Percentiles rank a stretch among this genome's conserved stretches.
These are phyloP conservation scores for Stachybotrys echinatus DNA, from an alignment of 2,329 filamentous ascomycete genomes.

Conservation along the genomic window DNA sequence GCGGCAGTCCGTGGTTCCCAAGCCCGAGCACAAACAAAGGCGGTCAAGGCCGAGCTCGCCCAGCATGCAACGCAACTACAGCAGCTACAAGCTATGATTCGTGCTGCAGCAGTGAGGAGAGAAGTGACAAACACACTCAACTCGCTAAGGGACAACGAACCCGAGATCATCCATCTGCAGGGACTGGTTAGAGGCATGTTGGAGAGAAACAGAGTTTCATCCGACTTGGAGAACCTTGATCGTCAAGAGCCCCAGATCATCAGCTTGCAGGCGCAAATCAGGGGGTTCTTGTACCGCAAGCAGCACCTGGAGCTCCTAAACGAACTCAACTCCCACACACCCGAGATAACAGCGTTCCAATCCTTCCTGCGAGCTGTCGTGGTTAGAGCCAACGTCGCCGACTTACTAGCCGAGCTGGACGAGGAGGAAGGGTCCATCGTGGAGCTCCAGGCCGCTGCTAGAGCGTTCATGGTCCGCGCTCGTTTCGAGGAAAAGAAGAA, in stretches of 20 bases:
- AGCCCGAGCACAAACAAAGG: slow-evolving; percentile 37
- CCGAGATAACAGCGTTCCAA: slow-evolving; percentile 67
- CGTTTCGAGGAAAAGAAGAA: slow-evolving; percentile 79
- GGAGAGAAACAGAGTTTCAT: slow-evolving; percentile 42
- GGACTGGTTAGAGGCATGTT: slow-evolving; percentile 57
- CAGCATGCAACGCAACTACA: slow-evolving; percentile 37
- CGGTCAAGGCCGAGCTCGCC: slow-evolving; percentile 42
- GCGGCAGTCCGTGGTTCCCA: slow-evolving; percentile 39
- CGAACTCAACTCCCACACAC: slow-evolving; percentile 63
- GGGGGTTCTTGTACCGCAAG: slow-evolving; percentile 61
- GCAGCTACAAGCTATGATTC: slow-evolving; percentile 45
- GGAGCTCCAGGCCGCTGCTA: slow-evolving; percentile 68
- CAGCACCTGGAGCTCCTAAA: slow-evolving; percentile 59
- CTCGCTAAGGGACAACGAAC: slow-evolving; percentile 39
- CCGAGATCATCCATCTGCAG: slow-evolving; percentile 48
- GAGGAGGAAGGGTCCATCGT: slow-evolving; percentile 73
- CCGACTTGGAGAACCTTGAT: slow-evolving; percentile 50
- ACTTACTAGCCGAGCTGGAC: slow-evolving; percentile 71
- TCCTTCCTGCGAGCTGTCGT: slow-evolving; percentile 74
- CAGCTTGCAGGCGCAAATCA: slow-evolving; percentile 60
- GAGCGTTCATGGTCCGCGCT: slow-evolving; percentile 67
- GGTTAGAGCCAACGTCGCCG: slow-evolving; percentile 66
- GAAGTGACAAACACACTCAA: slow-evolving; percentile 43
- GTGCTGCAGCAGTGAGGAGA: slow-evolving; percentile 50
- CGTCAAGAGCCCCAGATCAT: slow-evolving; percentile 51